phyloP scores from a whole-genome alignment of 129 eudicot genomes.

The Dittrichia graveolens region DNA sequence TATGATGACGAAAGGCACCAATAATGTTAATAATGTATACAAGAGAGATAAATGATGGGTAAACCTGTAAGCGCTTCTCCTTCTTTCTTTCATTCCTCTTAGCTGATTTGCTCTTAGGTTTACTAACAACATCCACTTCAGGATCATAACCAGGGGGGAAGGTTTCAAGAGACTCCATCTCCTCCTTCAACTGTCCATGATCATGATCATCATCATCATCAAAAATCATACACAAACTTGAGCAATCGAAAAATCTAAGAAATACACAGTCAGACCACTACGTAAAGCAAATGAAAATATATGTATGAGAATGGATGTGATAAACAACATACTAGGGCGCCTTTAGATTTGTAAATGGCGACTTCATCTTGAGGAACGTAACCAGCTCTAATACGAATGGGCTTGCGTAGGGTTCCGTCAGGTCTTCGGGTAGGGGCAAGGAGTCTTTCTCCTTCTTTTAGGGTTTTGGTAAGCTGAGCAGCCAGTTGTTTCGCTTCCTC shows the following conservation, averaged over 20 bases:
- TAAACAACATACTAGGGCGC: constrained; percentile 47
- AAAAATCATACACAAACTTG: constrained; percentile 15
- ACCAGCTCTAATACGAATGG: constrained; percentile 83
- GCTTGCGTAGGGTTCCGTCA: constrained; percentile 90
- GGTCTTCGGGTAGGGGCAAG: constrained; percentile 88
- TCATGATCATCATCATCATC: neutral
- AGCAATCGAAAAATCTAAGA: neutral
- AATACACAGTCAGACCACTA: neutral
- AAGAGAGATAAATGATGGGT: neutral
- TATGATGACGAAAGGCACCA: neutral
- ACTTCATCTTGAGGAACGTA: constrained; percentile 95
- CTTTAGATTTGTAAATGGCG: constrained; percentile 87
- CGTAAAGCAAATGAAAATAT: neutral
- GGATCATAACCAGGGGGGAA: constrained; percentile 92
- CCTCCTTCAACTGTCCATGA: constrained; percentile 71
- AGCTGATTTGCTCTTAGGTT: constrained; percentile 86
- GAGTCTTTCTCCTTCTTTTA: constrained; percentile 86
- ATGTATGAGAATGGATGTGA: neutral
- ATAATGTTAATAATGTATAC: neutral
- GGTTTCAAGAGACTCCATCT: constrained; percentile 57
- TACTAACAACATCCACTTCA: constrained; percentile 44
- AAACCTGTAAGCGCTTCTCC: constrained; percentile 91
- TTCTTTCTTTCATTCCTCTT: constrained; percentile 93
- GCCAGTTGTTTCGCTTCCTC: constrained; percentile 45
- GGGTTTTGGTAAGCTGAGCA: constrained; percentile 69